Evolutionary conservation across 108 stramenopile genomes (phyloP), one percentile per base, ranked within the genome.

Genomic region (Thalassiosira profunda): DNA sequence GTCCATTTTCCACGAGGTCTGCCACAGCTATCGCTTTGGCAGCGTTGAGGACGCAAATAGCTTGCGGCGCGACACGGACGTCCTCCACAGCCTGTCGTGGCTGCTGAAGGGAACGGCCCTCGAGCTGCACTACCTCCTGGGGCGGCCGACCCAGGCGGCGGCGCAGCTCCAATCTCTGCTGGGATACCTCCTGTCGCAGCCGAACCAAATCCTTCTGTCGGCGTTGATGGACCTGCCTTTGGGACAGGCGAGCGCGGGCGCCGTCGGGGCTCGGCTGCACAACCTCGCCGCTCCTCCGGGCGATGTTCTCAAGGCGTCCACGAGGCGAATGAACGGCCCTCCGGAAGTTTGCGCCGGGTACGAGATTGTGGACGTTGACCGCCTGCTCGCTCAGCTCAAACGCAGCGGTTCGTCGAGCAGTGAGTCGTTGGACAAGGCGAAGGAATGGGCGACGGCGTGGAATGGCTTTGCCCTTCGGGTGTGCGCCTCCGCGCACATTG

Each of bases 1-100:
- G 34, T 79, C 77, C 15, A 79, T 79, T 66, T 65, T 79, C 18
- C 63, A 61, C 11, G 77, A 79, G 53, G 36, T 79, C 29, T 70
- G 70, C 18, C 34, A 34, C 15, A 35, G 37, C 48, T 63, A 59
- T 51, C 31, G 44, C 33, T 30, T 61, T 60, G 60, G 72, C 81
- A 15, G 55, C 57, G 55, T 52, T 67, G n/a, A 79, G 55, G 52
- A 85, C 64, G 21, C 72, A 59, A 20, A 56, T 45, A 34, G 38
- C 10, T 61, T 56, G 9, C 53, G 55, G 36, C 62, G 73, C 44
- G 58, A 76, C 25, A 74, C 61, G 45, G 72, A 83, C 56, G 51
- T 78, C 10, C 43, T 88, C 23, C 88, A 89, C 45, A 73, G 80
- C 34, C 75, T 88, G 37, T 80, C 86, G 9, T 94, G 86, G 88